These are phyloP conservation scores for Chrysoporthe puriensis DNA, from an alignment of 2,329 filamentous ascomycete species.

Conservation along the genomic window DNA sequence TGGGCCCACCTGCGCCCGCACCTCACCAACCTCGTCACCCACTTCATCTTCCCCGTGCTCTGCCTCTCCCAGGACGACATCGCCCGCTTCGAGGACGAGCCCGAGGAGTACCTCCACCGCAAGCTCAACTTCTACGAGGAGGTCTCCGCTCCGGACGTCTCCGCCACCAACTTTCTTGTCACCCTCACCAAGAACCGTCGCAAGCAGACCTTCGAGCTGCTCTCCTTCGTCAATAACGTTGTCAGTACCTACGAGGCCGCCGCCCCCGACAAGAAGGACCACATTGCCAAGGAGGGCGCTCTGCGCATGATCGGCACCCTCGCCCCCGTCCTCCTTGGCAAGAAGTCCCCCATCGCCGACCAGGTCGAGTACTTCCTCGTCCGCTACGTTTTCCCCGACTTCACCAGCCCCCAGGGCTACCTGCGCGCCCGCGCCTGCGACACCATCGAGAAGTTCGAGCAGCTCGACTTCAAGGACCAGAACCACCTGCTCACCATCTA, in stretches of 20 bases:
- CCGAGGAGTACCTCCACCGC: constrained; percentile 93
- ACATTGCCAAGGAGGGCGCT: constrained; percentile 94
- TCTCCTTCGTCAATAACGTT: constrained; percentile 92
- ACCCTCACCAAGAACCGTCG: constrained; percentile 91
- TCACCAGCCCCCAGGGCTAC: constrained; percentile 89
- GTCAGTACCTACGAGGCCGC: constrained; percentile 90
- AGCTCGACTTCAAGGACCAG: constrained; percentile 93
- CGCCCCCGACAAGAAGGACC: constrained; percentile 87
- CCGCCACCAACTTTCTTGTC: constrained; percentile 94
- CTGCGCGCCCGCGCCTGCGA: constrained; percentile 94
- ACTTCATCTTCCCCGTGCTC: constrained; percentile 93
- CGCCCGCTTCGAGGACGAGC: constrained; percentile 91
- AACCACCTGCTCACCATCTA: constrained; percentile 97
- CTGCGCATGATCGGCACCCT: constrained; percentile 96
- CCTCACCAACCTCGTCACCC: constrained; percentile 88
- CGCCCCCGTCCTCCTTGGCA: constrained; percentile 90
- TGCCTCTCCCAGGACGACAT: constrained; percentile 92
- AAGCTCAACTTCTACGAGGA: constrained; percentile 99
- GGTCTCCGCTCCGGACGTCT: constrained; percentile 90
- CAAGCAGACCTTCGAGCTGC: constrained; percentile 93
- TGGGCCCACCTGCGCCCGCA: constrained; percentile 94
- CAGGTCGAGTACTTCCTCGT: constrained; percentile 99
- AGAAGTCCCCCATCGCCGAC: constrained; percentile 97
- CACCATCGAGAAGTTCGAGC: constrained; percentile 96
- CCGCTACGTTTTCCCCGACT: constrained; percentile 97